These are phyloP conservation scores for Coemansia aciculifera DNA, from an alignment of 192 early-diverging fungal species.

Conservation along the genomic window DNA sequence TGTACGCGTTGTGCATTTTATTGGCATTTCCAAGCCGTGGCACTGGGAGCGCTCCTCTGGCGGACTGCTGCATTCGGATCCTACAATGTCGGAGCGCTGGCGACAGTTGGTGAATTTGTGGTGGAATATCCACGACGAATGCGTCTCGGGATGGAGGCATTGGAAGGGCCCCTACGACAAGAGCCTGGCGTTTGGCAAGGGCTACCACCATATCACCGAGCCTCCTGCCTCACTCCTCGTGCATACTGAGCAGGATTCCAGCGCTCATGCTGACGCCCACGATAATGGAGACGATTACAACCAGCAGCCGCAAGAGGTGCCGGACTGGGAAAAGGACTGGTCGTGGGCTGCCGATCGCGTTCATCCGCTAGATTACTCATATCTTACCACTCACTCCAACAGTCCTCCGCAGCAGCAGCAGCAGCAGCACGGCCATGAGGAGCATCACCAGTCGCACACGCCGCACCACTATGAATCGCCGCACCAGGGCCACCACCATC, in stretches of 20 bases:
- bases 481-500: background rate
- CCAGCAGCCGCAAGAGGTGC: slow-evolving; percentile 23
- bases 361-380: slow-evolving; percentile 51
- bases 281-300: background rate
- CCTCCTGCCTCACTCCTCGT: slow-evolving; percentile 10
- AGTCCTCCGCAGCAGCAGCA: background rate
- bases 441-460: background rate
- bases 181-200: slow-evolving; percentile 38
- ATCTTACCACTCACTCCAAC: slow-evolving; percentile 28
- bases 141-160: slow-evolving; percentile 53
- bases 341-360: slow-evolving; percentile 53
- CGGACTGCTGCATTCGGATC: slow-evolving; percentile 52
- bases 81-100: slow-evolving; percentile 50
- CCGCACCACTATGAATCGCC: background rate
- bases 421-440: background rate
- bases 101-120: slow-evolving; percentile 63
- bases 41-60: slow-evolving; percentile 66
- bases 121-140: slow-evolving; percentile 72
- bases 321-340: slow-evolving; percentile 59
- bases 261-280: background rate
- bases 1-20: slow-evolving; percentile 86
- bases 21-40: slow-evolving; percentile 90
- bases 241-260: background rate
- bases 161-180: slow-evolving; percentile 48
- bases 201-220: slow-evolving; percentile 42